Base-by-base conservation (phyloP, 192 early-diverging fungal genomes). In the Piromyces finnis region DNA sequence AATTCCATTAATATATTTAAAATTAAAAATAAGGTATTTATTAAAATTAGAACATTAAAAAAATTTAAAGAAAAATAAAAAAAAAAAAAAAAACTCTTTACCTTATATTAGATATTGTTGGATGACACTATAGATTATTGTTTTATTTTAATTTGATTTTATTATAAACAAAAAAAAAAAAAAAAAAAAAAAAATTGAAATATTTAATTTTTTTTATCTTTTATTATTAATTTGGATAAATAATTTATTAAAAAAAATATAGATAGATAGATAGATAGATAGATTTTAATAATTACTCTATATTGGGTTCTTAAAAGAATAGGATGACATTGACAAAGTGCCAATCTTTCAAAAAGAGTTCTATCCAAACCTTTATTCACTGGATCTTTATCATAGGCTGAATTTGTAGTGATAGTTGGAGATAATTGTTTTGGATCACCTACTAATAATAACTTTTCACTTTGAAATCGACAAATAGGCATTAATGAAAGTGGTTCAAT, bases 391-490 rank as follows among this genome's bases (percentile, higher is more conserved):
- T 51, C 41, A 51, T 51, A 51, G 11, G 82, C 86, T 1, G 86
- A 80, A 39, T 30, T 79, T 0, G 79, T 82, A 6, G 87, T 88
- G 37, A 97, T 79, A 5, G 93, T 94, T n/a, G 96, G 96, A 13
- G 94, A 87, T 77, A 98, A 87, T 87, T 97, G 95, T 22, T 88
- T 79, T 16, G 96, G 96, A 83, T 98, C 96, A 4, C 96, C 96
- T 30, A 98, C 91, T 36, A 98, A 85, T 29, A 98, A 86, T 15
- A 93, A 80, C 22, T 89, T 84, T 28, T 87, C 84, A 30, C 88
- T 88, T 7, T 84, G 79, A 28, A 94, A 92, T 28, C 89, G 84
- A 22, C 86, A 83, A 77, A 97, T 82, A 0, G 96, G 95, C 0
- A 98, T 88, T 82, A 98, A 85, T 0, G 93, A 91, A 88, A 97